A percentile compares a stretch with the other conserved stretches of the same genome.
These are phyloP conservation scores for Telfairia occidentalis DNA, from an alignment of 331 rosid genomes.

Conservation along the genomic window DNA sequence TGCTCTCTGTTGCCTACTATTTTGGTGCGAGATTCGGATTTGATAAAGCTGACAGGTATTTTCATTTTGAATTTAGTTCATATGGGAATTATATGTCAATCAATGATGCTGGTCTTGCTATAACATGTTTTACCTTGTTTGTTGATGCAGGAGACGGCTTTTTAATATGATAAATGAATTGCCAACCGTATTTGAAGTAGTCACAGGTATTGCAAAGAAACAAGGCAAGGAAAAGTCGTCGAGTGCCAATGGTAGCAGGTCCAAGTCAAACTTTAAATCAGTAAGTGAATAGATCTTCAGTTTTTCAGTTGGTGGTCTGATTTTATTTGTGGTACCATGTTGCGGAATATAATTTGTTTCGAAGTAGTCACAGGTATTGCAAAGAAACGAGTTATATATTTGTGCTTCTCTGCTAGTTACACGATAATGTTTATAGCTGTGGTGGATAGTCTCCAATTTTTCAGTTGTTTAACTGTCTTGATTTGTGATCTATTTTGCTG, in stretches of 20 bases:
- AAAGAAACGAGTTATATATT: constrained; percentile 63
- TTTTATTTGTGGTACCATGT: background rate
- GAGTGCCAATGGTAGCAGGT: constrained; percentile 50
- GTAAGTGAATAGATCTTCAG: constrained; percentile 29
- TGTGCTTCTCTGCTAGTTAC: background rate
- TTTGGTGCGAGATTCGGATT: constrained; percentile 93
- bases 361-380: constrained; percentile 76
- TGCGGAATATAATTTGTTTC: too few relatives aligned
- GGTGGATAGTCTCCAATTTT: constrained; percentile 22
- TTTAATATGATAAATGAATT: constrained; percentile 79
- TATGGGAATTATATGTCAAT: background rate
- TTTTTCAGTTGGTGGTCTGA: background rate
- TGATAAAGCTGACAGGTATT: constrained; percentile 66
- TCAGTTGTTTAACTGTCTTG: background rate
- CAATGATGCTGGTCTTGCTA: background rate
- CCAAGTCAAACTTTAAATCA: constrained; percentile 55
- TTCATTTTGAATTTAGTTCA: background rate
- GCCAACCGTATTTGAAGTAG: constrained; percentile 77
- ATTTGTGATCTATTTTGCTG: background rate
- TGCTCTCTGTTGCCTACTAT: constrained; percentile 81
- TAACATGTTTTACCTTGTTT: background rate
- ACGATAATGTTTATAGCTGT: background rate
- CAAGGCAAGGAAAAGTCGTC: constrained; percentile 71
- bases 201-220: constrained; percentile 69
- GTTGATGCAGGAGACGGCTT: constrained; percentile 60